Conservation (phyloP, 176 grass and related monocot species). For the Carex pumila region DNA sequence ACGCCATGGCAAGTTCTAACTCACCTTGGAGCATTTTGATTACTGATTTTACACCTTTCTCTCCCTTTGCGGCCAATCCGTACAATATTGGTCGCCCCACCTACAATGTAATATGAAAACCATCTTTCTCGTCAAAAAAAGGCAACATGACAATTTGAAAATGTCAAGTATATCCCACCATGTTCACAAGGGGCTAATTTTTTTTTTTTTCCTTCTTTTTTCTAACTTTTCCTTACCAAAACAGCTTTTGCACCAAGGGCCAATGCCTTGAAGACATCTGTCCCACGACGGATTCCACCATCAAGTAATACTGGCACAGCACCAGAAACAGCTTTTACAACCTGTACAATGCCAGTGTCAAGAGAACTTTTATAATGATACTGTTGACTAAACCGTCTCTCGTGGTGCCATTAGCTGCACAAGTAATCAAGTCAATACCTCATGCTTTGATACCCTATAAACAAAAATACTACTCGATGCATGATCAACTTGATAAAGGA, state of each 20-base stretch:
- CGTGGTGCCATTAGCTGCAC: neutral
- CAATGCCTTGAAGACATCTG: constrained; percentile 78
- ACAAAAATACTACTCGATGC: neutral
- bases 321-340: constrained; percentile 62
- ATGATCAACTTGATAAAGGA: no score
- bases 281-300: constrained; percentile 71
- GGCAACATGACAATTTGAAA: neutral
- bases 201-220: neutral
- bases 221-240: constrained; percentile 30
- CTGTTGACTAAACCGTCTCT: neutral
- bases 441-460: neutral
- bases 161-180: neutral
- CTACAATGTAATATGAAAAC: constrained; percentile 23
- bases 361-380: neutral
- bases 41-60: constrained; percentile 54
- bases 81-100: constrained; percentile 65
- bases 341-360: constrained; percentile 26
- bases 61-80: constrained; percentile 66
- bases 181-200: neutral
- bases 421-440: neutral
- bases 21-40: constrained; percentile 69
- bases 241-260: constrained; percentile 65
- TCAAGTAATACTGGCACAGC: constrained; percentile 70
- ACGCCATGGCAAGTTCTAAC: constrained; percentile 71
- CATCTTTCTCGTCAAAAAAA: neutral